Evolutionary conservation across 306 rosid genomes (phyloP).

Genomic region (Cicer bijugum): DNA sequence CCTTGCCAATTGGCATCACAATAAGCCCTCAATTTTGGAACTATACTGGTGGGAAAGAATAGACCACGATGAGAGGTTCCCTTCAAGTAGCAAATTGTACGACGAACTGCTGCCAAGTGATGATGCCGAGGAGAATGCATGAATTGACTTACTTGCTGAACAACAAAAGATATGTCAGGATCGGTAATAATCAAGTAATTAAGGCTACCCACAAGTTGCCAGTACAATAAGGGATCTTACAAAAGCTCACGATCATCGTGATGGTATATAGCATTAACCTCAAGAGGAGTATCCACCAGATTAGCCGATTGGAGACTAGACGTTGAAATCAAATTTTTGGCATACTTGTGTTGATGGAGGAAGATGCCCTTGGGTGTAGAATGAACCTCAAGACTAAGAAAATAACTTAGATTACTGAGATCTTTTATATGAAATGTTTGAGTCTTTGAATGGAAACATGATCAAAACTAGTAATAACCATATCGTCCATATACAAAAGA

Average conservation of each 20-base stretch:
- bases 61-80: background rate
- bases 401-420: background rate
- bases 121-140: too few species aligned
- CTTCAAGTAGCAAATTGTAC: too few species aligned
- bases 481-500: background rate
- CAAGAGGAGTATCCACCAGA: background rate
- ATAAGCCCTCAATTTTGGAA: background rate
- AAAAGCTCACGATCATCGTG: too few species aligned
- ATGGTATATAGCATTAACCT: background rate
- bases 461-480: background rate
- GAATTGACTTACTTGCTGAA: too few species aligned
- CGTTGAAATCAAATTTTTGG: background rate
- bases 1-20: background rate
- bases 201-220: too few species aligned
- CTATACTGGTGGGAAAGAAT: background rate
- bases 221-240: too few species aligned
- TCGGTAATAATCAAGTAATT: too few species aligned
- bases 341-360: background rate
- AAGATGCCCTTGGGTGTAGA: background rate
- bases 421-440: background rate
- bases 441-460: too few species aligned
- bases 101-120: too few species aligned
- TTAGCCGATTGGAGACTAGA: background rate
- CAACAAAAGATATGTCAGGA: too few species aligned
- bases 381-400: background rate